Conservation (phyloP, 2,329 filamentous ascomycete genomes). For the Aspergillus ruber region DNA sequence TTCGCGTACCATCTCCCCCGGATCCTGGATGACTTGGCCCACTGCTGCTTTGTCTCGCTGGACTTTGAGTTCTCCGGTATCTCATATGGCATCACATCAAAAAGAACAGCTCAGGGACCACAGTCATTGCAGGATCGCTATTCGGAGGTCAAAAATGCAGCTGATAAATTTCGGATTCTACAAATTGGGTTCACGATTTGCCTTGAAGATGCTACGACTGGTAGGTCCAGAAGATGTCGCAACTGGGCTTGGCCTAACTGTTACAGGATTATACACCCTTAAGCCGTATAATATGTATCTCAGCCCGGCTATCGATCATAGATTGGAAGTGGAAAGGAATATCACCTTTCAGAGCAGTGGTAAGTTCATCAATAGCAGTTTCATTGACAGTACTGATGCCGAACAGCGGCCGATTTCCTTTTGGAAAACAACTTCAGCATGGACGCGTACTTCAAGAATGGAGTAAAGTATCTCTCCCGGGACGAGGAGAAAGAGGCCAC, state of each 20-base stretch:
- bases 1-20: constrained; percentile 48
- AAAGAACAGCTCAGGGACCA: constrained; percentile 7
- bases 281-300: constrained; percentile 61
- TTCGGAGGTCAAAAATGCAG: constrained; percentile 53
- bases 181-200: constrained; percentile 63
- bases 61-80: constrained; percentile 65
- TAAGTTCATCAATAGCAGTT: constrained; percentile 17
- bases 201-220: constrained; percentile 48
- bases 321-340: constrained; percentile 53
- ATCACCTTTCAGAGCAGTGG: constrained; percentile 53
- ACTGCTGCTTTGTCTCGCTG: constrained; percentile 56
- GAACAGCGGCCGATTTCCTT: constrained; percentile 54
- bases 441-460: constrained; percentile 48
- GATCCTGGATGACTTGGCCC: constrained; percentile 53
- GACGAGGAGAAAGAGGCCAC: constrained; percentile 49
- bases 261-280: constrained; percentile 47
- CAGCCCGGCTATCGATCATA: constrained; percentile 48
- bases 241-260: neutral
- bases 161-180: constrained; percentile 57
- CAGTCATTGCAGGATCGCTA: constrained; percentile 56
- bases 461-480: constrained; percentile 58
- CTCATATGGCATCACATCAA: constrained; percentile 31
- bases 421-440: constrained; percentile 54
- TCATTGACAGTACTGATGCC: constrained; percentile 2
- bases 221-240: constrained; percentile 23